Base-by-base conservation (phyloP, 306 rosid genomes). In the Echinosophora koreensis region DNA sequence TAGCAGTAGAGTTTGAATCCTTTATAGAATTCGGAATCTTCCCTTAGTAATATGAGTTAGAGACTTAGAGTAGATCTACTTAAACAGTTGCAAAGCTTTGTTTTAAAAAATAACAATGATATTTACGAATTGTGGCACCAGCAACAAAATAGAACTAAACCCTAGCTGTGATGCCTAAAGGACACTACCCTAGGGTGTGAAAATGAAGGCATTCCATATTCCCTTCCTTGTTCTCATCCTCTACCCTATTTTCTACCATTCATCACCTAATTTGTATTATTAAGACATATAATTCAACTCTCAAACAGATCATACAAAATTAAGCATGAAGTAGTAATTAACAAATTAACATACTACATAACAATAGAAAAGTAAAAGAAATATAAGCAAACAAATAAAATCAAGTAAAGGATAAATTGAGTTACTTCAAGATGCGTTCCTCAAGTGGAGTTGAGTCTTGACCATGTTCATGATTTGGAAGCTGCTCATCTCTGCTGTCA, bases 391-490 rank as follows among this genome's bases (percentile, higher is more conserved):
- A 28, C 63, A 22, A 22, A 22, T 22, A 22, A 22, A 22, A 22
- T 22, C 22, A 22, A 22, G 22, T 22, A 22, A 22, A 61, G 27
- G 51, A 80, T 5, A 76, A 66, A 57, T 56, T 8, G 37, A 82
- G 90, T 86, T 75, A 90, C 98, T 72, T 92, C 78, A 84, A 44
- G 54, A 94, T 88, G 79, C 97, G 98, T 56, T 78, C 88, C 83
- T 84, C 93, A 47, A 94, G 88, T 85, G 77, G 87, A 34, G 57
- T 61, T 57, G 77, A 57, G 12, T 86, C 69, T 18, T 85, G 90
- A 41, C 82, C 67, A 76, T 75, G 77, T 38, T 9, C 2, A 35
- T 85, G 89, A 79, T 79, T 86, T 30, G 64, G 81, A 71, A 58
- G 71, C 73, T 86, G 90, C 69, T 63, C 86, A 18, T 83, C 91